Evolutionary conservation across 768 basidiomycete species (phyloP).

Genomic region (Lyophyllum shimeji): DNA sequence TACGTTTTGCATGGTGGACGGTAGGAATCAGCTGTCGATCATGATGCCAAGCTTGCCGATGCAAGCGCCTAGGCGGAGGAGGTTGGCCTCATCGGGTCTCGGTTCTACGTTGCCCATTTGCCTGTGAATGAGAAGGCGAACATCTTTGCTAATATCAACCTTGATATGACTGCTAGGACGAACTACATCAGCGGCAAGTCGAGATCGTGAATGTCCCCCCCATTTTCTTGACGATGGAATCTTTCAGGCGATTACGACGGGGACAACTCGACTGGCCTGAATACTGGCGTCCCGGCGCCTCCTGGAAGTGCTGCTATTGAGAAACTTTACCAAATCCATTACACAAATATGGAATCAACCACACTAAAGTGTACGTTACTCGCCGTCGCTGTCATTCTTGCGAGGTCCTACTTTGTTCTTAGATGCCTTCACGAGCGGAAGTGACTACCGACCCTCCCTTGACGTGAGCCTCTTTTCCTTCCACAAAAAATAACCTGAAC

Average conservation of each 20-base stretch:
- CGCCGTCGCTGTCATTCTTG: neutral
- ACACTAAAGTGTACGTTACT: conserved; percentile 17
- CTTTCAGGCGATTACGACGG: conserved; percentile 25
- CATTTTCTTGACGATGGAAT: conserved; percentile 6
- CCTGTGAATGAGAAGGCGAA: conserved; percentile 23
- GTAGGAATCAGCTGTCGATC: neutral
- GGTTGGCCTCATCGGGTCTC: conserved; percentile 29
- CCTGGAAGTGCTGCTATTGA: conserved; percentile 30
- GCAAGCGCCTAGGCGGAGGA: conserved; percentile 21
- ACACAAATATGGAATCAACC: conserved; percentile 18
- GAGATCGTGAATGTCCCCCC: neutral
- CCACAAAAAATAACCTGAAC: neutral
- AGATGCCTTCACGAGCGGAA: conserved; percentile 24
- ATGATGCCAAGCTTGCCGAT: neutral
- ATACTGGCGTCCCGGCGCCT: conserved; percentile 22
- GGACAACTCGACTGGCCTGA: conserved; percentile 28
- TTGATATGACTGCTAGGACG: conserved; percentile 35
- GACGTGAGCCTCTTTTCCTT: conserved; percentile 12
- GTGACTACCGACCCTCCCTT: conserved; percentile 32
- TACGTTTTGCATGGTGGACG: conserved; percentile 33
- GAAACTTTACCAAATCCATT: conserved; percentile 27
- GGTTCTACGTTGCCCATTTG: conserved; percentile 27
- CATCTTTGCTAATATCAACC: conserved; percentile 33
- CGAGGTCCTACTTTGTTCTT: neutral
- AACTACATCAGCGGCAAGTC: conserved; percentile 20